Percentiles rank a stretch among this genome's conserved stretches.
Evolutionary conservation across 768 basidiomycete species (phyloP).

Genomic region (Cubamyces sp.): DNA sequence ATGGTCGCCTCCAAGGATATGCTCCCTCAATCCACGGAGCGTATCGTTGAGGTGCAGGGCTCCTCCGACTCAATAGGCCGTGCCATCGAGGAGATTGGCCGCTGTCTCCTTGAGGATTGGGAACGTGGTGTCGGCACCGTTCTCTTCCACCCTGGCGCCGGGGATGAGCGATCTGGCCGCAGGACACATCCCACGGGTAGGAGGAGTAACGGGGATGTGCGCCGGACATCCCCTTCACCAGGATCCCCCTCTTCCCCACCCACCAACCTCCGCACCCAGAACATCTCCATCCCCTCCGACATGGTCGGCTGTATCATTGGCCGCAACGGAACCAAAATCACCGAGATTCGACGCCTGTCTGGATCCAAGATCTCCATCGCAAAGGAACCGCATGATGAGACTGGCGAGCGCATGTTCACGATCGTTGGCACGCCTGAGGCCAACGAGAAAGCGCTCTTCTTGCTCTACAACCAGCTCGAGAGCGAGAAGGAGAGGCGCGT

Average conservation of each 20-base stretch:
- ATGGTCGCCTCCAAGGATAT: slow-evolving; percentile 99
- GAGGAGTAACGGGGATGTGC: slow-evolving; percentile 35
- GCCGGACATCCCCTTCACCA: slow-evolving; percentile 55
- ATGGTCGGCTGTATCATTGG: slow-evolving; percentile 99
- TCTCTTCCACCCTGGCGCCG: slow-evolving; percentile 92
- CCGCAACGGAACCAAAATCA: slow-evolving; percentile 96
- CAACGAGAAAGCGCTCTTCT: slow-evolving; percentile 96
- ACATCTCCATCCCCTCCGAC: slow-evolving; percentile 98
- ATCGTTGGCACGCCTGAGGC: slow-evolving; percentile 95
- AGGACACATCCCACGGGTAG: slow-evolving; percentile 67
- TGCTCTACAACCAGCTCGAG: slow-evolving; percentile 96
- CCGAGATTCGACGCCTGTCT: slow-evolving; percentile 96
- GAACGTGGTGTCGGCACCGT: slow-evolving; percentile 94
- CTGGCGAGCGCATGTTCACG: slow-evolving; percentile 99
- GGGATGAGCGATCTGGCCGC: slow-evolving; percentile 70
- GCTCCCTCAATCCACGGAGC: slow-evolving; percentile 98
- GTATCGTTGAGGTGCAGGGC: slow-evolving; percentile 97
- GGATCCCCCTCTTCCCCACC: slow-evolving; percentile 55
- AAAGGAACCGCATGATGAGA: slow-evolving; percentile 98
- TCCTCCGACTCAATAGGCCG: slow-evolving; percentile 89
- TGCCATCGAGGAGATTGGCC: slow-evolving; percentile 94
- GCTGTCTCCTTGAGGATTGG: slow-evolving; percentile 96
- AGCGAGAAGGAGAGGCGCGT: slow-evolving; percentile 95
- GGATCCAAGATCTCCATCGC: slow-evolving; percentile 99
- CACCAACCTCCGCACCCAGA: slow-evolving; percentile 93